Evolutionary conservation across 805 yeast species (phyloP), one percentile per base, ranked within the genome.

Genomic region (Myxozyma neglecta): DNA sequence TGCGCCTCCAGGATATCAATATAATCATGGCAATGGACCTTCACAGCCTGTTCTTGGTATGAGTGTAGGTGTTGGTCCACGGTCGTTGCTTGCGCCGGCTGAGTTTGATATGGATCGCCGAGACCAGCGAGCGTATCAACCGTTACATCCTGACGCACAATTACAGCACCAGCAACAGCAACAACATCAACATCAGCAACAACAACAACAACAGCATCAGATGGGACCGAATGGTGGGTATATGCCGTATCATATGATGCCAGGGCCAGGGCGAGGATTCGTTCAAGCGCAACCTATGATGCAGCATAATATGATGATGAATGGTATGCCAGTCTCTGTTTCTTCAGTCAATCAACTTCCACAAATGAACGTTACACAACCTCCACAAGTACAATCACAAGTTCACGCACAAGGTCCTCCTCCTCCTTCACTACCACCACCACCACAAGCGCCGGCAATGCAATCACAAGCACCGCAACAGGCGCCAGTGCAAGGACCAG

Each of bases 131-230:
- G 32, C 24, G 29, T 56, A 20, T n/a, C 52, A 29, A 29, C 59
- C 10, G 53, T 42, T 34, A 34, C 59, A 36, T 18, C 40, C 42
- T 5, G 48, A 24, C 11, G 16, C 18, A 39, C 40, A 48, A 35
- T 54, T 37, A 32, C 59, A 47, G 32, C 46, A 16, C 6, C 47
- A 40, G 18, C 53, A 49, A n/a, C 53, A 46, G 13, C 52, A n/a
- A 35, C 58, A 44, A 29, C 18, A 32, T 8, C 51, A 16, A 55
- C 51, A 46, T 40, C 51, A 53, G 56, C 44, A 49, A 18, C 60
- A 36, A 39, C 36, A 8, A 10, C 54, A 37, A 32, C 51, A 32
- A 11, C 53, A 24, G 35, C 57, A 45, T 34, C 48, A 20, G 43
- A 42, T 42, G 46, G 24, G 10, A 42, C 16, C 16, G 16, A n/a